Percentiles rank a stretch among this genome's conserved stretches.
Conservation (phyloP, 257 asterid species). For the Forsythia suspensa region DNA sequence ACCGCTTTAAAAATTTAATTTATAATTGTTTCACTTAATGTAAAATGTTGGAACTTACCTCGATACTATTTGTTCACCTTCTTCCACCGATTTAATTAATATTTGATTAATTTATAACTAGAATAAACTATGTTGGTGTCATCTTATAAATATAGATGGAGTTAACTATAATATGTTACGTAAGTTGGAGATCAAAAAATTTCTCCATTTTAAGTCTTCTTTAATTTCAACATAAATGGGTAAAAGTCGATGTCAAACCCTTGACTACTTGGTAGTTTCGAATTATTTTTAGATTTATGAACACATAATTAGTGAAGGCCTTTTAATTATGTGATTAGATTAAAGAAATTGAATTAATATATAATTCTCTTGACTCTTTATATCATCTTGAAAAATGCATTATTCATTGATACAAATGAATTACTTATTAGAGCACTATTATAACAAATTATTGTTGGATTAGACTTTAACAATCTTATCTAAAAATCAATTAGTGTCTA, state of each 20-base stretch:
- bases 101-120: too few species aligned
- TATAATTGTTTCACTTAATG: neutral
- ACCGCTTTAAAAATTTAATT: neutral
- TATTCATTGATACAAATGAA: neutral
- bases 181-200: neutral
- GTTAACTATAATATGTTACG: too few species aligned
- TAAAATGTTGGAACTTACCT: too few species aligned
- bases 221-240: neutral
- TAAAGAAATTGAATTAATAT: neutral
- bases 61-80: too few species aligned
- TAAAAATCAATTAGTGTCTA: neutral
- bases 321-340: neutral
- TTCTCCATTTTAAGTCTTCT: too few species aligned
- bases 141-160: too few species aligned
- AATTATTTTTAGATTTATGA: too few species aligned
- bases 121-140: too few species aligned
- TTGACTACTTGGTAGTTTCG: neutral
- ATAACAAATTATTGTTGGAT: too few species aligned
- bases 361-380: neutral
- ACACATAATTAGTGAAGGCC: neutral
- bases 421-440: neutral
- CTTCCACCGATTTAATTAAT: neutral
- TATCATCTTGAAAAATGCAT: neutral
- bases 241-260: neutral
- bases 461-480: neutral